Evolutionary conservation across 108 stramenopile genomes (phyloP).

Genomic region (Asterionellopsis glacialis): DNA sequence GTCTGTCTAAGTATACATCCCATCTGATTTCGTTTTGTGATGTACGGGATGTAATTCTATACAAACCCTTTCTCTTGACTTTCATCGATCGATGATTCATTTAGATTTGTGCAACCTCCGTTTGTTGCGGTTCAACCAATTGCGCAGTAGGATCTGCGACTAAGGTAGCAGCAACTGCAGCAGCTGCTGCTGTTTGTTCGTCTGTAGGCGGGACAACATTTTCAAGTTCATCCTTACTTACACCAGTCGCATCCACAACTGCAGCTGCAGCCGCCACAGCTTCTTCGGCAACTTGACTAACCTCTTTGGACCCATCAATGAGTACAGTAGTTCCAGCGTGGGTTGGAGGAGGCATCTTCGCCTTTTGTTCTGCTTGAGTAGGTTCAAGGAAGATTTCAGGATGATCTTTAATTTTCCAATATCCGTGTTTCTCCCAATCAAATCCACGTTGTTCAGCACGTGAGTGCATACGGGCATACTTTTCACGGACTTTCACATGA

Average conservation of each 20-base stretch:
- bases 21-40: not conserved
- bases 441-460: conserved; percentile 73
- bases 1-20: too few relatives aligned
- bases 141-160: conserved; percentile 7
- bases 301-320: conserved; percentile 16
- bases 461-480: conserved; percentile 77
- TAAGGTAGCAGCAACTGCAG: conserved; percentile 6
- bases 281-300: conserved; percentile 7
- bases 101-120: not conserved
- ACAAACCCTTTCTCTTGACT: too few relatives aligned
- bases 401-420: conserved; percentile 68
- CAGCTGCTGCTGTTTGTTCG: conserved; percentile 1
- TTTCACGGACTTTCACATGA: conserved; percentile 84
- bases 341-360: conserved; percentile 44
- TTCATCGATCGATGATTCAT: too few relatives aligned
- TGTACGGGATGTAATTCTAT: too few relatives aligned
- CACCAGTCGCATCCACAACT: conserved; percentile 20
- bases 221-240: not conserved
- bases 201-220: conserved; percentile 3
- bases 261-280: conserved; percentile 27
- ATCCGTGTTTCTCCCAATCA: conserved; percentile 47
- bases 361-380: conserved; percentile 44
- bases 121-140: not conserved
- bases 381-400: conserved; percentile 68
- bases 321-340: conserved; percentile 26